Base-by-base conservation (phyloP, 2,329 filamentous ascomycete species). In the Zymoseptoria pseudotritici region DNA sequence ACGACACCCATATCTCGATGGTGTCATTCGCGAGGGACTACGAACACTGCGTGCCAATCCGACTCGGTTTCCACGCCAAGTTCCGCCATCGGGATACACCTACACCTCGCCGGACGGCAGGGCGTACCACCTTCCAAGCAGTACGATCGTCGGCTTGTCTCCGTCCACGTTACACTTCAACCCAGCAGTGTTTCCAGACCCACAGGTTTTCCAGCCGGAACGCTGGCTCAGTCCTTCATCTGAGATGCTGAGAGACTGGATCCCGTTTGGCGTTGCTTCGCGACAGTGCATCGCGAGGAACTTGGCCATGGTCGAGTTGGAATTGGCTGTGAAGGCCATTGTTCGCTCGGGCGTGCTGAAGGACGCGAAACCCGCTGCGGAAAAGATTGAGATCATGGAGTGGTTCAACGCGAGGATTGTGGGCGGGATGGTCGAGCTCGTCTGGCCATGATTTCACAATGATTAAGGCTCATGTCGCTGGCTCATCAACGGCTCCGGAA, bases 361-460 rank as follows among this genome's bases (percentile, higher is more conserved):
- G 3, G 79, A 79, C 2, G 79, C 78, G 2, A 76, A 60, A 53
- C 66, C 71, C 2, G 70, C 77, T 1, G 66, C 75, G 20, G 71
- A 76, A 1, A 70, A 74, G 57, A 75, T 83, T 10, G 75, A 80
- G 67, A 79, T 82, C n/a, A 70, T 75, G 26, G 79, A 84, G 66
- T 83, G 81, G 81, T 83, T 84, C 63, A 83, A 83, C 64, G 78
- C 77, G 1, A 78, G 77, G 63, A 76, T 83, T 1, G 76, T 78
- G 49, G 79, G 77, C 0, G 79, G 79, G 62, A 77, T 72, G 66
- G 79, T 83, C 20, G 78, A 79, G 58, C 50, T 75, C 21, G 63
- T 66, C 6, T 72, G n/a, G n/a, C n/a, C n/a, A n/a, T n/a, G n/a
- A n/a, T n/a, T n/a, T n/a, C n/a, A n/a, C n/a, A n/a, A n/a, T n/a